Base-by-base conservation (phyloP, 306 rosid species). In the Urtica urens region DNA sequence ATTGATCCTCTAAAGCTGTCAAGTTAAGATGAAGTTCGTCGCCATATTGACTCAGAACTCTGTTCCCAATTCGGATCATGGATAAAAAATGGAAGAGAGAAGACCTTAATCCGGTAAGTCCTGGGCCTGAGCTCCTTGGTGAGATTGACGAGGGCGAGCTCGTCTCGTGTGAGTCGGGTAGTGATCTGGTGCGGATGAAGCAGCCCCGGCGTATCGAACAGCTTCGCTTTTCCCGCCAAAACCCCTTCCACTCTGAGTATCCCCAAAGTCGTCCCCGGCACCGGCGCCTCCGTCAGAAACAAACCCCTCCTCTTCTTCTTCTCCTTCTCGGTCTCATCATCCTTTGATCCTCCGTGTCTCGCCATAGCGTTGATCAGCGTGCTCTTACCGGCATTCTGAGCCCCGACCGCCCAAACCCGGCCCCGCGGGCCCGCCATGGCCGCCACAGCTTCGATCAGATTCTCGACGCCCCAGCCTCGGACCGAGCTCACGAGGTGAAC, bases 361-460 rank as follows among this genome's bases (percentile, higher is more conserved):
- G 93, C 95, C 10, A 84, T 70, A 1, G 90, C 73, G 51, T 90
- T 90, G 37, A 90, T 78, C 56, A 84, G 50, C 1, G 97, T 90
- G 53, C 95, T 84, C 77, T 90, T 90, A 42, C 97, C 97, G 1
- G 95, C 97, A 66, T 90, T 90, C 49, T 90, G 97, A 1, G 97
- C 92, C 51, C 97, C 97, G 53, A 90, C 67, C 16, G 80, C 83
- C 97, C 97, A 90, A 51, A 84, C 90, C 51, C 77, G 79, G 41
- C 97, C 97, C 60, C 97, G 72, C 7, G 78, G 66, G 46, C 97
- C 97, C 3, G 73, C 95, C 68, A 90, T 71, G 24, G 25, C 59
- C 25, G 67, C 41, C 33, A 88, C 68, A 64, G 81, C 78, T 14
- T 84, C 90, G 50, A 84, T 80, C 28, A 88, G 73, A 47, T 69